phyloP scores from a whole-genome alignment of 371 early-diverging fungal genomes.

The Rhizopus arrhizus region DNA sequence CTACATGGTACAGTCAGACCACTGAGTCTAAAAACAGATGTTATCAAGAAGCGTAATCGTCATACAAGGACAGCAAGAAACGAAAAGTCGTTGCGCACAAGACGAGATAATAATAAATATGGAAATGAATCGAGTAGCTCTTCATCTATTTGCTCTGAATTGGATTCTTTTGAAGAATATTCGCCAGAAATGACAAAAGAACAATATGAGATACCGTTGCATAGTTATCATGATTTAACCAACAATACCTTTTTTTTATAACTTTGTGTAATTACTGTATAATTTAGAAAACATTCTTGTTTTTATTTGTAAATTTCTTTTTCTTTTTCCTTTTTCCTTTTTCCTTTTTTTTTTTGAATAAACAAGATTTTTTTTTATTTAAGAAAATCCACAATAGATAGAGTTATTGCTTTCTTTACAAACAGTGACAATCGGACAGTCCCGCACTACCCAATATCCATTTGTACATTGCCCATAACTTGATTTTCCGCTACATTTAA shows the following conservation, averaged over 20 bases:
- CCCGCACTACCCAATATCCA: slow-evolving; percentile 14
- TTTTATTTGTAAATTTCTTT: slow-evolving; percentile 6
- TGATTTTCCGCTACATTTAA: slow-evolving; percentile 10
- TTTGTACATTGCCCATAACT: slow-evolving; percentile 24
- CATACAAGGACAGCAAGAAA: slow-evolving; percentile 16
- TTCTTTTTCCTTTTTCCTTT: slow-evolving; percentile 1
- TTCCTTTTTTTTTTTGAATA: slow-evolving; percentile 1
- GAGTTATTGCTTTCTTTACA: slow-evolving; percentile 20
- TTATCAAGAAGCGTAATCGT: slow-evolving; percentile 38
- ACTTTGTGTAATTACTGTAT: too few relatives aligned
- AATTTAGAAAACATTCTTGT: not conserved
- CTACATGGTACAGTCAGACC: slow-evolving; percentile 37
- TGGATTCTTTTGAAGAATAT: not conserved
- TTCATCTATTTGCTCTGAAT: not conserved
- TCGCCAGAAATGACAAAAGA: not conserved
- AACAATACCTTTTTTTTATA: too few relatives aligned
- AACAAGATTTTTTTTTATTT: slow-evolving; percentile 5
- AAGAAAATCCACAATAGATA: slow-evolving; percentile 25
- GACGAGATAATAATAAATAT: not conserved
- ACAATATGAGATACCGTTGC: not conserved
- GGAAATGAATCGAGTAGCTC: not conserved
- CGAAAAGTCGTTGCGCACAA: not conserved
- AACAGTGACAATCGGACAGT: slow-evolving; percentile 16
- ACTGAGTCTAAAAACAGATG: slow-evolving; percentile 37
- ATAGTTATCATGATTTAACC: too few relatives aligned